Evolutionary conservation across 768 basidiomycete species (phyloP).

Genomic region (Xanthoconium stramineum): DNA sequence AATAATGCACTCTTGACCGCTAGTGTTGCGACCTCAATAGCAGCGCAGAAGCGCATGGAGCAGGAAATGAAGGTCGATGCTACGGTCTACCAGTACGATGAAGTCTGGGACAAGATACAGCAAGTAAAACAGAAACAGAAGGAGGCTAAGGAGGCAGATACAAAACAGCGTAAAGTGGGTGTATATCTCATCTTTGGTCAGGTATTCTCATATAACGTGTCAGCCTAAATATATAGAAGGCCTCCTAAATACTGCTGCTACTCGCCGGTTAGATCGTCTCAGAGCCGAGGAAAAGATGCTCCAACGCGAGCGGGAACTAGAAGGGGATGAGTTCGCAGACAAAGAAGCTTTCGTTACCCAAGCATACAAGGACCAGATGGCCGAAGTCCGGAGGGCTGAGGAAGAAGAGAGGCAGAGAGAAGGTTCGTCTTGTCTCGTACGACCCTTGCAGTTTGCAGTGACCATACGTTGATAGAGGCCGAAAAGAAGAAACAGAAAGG

Average conservation of each 20-base stretch:
- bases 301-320: constrained; percentile 84
- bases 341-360: constrained; percentile 98
- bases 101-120: constrained; percentile 95
- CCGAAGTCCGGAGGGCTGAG: constrained; percentile 83
- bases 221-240: constrained; percentile 92
- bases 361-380: constrained; percentile 96
- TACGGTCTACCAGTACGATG: constrained; percentile 92
- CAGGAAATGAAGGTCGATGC: constrained; percentile 75
- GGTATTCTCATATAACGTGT: constrained; percentile 11
- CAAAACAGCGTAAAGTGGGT: constrained; percentile 74
- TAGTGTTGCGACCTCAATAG: constrained; percentile 57
- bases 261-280: constrained; percentile 81
- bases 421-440: constrained; percentile 47
- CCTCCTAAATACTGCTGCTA: constrained; percentile 78
- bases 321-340: constrained; percentile 91
- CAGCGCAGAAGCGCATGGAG: constrained; percentile 71
- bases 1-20: constrained; percentile 59
- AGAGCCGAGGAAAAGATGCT: constrained; percentile 98
- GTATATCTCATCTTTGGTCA: neutral
- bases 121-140: constrained; percentile 74
- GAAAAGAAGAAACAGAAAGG: constrained; percentile 60
- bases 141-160: constrained; percentile 70
- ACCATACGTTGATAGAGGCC: constrained; percentile 36
- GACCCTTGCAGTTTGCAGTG: neutral
- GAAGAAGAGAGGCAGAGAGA: constrained; percentile 89